Percentiles rank a stretch among this genome's conserved stretches.
These are phyloP conservation scores for Adansonia madagascariensis DNA, from an alignment of 441 rosid species.

Conservation along the genomic window DNA sequence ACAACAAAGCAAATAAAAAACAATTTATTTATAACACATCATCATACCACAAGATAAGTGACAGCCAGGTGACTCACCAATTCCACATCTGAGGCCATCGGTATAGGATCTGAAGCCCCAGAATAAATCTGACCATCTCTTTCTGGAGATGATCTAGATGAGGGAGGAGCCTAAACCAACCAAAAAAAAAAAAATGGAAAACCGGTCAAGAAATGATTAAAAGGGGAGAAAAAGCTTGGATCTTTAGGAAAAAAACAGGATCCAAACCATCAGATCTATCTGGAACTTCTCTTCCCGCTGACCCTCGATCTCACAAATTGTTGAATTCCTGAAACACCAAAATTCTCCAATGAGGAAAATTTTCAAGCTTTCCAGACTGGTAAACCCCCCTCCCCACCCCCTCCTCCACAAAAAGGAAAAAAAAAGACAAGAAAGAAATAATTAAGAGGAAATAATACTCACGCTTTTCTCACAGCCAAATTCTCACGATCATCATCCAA, in stretches of 20 bases:
- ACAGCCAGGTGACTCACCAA: slow-evolving; percentile 53
- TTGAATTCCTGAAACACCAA: slow-evolving; percentile 48
- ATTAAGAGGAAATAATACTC: slow-evolving; percentile 26
- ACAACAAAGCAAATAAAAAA: slow-evolving; percentile 25
- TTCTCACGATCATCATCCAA: slow-evolving; percentile 57
- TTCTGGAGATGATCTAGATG: slow-evolving; percentile 80
- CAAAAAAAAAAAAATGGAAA: neutral
- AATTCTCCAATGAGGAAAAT: no score
- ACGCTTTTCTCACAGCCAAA: slow-evolving; percentile 55
- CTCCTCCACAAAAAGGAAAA: neutral
- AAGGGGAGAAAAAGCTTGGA: neutral
- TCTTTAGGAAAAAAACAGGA: slow-evolving; percentile 15
- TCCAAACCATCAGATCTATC: slow-evolving; percentile 97
- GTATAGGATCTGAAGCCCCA: slow-evolving; percentile 68
- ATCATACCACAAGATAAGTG: neutral
- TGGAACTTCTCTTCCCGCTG: slow-evolving; percentile 73
- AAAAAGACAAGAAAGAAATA: neutral
- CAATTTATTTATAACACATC: slow-evolving; percentile 31
- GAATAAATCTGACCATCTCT: slow-evolving; percentile 65
- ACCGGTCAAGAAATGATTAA: neutral
- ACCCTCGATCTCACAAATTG: slow-evolving; percentile 45
- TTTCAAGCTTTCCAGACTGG: neutral
- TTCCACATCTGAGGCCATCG: slow-evolving; percentile 54
- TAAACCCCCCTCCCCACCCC: no score
- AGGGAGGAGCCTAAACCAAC: slow-evolving; percentile 77